Evolutionary conservation across 108 stramenopile genomes (phyloP), one percentile per base, ranked within the genome.

Genomic region (Cyclostephanos invisitatus): DNA sequence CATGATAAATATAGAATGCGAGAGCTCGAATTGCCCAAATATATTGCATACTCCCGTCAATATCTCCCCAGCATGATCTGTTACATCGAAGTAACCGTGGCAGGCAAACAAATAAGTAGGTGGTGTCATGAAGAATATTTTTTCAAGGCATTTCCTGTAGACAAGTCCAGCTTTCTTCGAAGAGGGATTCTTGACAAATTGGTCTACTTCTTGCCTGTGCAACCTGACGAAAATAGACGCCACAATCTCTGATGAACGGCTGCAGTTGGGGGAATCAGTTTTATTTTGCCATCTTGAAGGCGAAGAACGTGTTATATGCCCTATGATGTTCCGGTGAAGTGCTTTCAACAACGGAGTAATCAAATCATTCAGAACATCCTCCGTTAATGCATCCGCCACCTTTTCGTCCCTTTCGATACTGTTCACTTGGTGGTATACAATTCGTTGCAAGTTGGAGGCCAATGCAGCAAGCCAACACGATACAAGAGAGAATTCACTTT

Each of bases 121-220:
- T 4, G 78, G 71, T 8, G 78, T 78, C 64, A 64, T 68, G 14
- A 72, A 11, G 36, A 78, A 72, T 25, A 78, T 27, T 44, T 55
- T 64, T 47, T 78, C 71, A 20, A 72, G 37, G 48, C 78, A 78
- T 62, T 54, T 66, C 35, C 71, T 60, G 38, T 78, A 78, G n/a
- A 78, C 67, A 57, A 47, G 40, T 54, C 78, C 67, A 20, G 78
- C 68, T 67, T 72, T 78, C 6, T 46, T 14, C 15, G 40, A 71
- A 25, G 70, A 68, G 46, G 78, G 67, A 48, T 78, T 78, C 28
- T 20, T 67, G 17, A 72, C 49, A 56, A 72, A 60, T 14, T 62
- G 67, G 10, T 49, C 55, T 18, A 67, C 67, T 37, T 78, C 78
- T 72, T 78, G 57, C 40, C 68, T 78, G 61, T 66, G 72, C 35